These are phyloP conservation scores for Ophiosphaerella narmari DNA, from an alignment of 2,329 filamentous ascomycete species.

Conservation along the genomic window DNA sequence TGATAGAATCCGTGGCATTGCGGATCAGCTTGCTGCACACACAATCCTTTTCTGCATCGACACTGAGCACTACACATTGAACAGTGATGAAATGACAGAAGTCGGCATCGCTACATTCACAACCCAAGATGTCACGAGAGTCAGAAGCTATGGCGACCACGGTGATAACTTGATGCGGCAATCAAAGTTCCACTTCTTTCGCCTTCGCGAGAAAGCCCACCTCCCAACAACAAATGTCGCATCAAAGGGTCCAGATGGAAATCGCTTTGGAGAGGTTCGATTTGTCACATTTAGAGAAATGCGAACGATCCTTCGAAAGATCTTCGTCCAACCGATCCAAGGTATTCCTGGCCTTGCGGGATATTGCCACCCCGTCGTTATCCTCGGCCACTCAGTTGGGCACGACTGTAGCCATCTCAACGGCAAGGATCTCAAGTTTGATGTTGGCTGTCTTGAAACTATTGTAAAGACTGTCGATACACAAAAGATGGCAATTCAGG, in stretches of 20 bases:
- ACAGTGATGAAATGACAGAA: slow-evolving; percentile 27
- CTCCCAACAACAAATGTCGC: slow-evolving; percentile 9
- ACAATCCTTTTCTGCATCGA: slow-evolving; percentile 26
- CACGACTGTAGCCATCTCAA: slow-evolving; percentile 26
- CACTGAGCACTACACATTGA: slow-evolving; percentile 27
- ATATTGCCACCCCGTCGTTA: slow-evolving; percentile 21
- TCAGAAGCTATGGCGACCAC: slow-evolving; percentile 12
- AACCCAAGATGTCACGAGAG: slow-evolving; percentile 1
- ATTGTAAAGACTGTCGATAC: slow-evolving; percentile 30
- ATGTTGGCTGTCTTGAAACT: slow-evolving; percentile 9
- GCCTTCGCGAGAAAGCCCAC: slow-evolving; percentile 25
- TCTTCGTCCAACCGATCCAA: slow-evolving; percentile 18
- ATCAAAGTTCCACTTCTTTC: slow-evolving; percentile 26
- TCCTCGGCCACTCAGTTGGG: slow-evolving; percentile 28
- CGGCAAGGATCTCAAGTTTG: slow-evolving; percentile 16
- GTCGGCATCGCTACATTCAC: slow-evolving; percentile 22
- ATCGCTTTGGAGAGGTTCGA: slow-evolving; percentile 26
- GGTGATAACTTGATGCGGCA: slow-evolving; percentile 23
- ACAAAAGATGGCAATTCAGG: slow-evolving; percentile 21
- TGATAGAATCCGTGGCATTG: not conserved
- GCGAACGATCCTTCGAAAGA: slow-evolving; percentile 10
- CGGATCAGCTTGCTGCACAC: slow-evolving; percentile 12
- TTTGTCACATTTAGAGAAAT: slow-evolving; percentile 21
- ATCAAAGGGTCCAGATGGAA: slow-evolving; percentile 15
- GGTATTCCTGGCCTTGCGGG: slow-evolving; percentile 2